Evolutionary conservation across 208 protist species (phyloP).

Genomic region (Herpetomonas samuelpessoai): DNA sequence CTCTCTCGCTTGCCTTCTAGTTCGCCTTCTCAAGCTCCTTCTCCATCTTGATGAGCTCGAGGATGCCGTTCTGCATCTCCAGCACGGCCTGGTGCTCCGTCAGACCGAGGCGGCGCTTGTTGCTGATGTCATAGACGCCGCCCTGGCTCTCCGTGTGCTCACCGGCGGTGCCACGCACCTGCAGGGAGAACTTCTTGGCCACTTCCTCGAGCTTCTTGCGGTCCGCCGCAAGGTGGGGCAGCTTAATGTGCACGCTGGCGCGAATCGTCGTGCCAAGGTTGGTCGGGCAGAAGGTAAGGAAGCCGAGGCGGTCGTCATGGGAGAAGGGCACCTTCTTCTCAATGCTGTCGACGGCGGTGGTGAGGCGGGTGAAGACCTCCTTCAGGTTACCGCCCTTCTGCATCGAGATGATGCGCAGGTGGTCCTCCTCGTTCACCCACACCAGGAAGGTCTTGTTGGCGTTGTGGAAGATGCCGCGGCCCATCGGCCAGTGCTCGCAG

Average conservation of each 20-base stretch:
- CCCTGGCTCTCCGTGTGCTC: constrained; percentile 49
- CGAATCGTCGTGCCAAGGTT: constrained; percentile 61
- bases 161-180: constrained; percentile 53
- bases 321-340: constrained; percentile 50
- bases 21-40: constrained; percentile 18
- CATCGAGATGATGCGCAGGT: constrained; percentile 71
- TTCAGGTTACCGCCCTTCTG: constrained; percentile 61
- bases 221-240: constrained; percentile 45
- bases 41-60: constrained; percentile 52
- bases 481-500: constrained; percentile 58
- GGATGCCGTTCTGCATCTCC: constrained; percentile 59
- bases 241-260: constrained; percentile 52
- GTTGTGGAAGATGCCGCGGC: constrained; percentile 74
- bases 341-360: constrained; percentile 24
- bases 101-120: constrained; percentile 56
- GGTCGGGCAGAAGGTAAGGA: constrained; percentile 55
- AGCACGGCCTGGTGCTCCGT: constrained; percentile 47
- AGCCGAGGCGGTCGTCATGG: constrained; percentile 45
- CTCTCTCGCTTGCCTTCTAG: too few relatives aligned
- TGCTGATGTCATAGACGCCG: constrained; percentile 66
- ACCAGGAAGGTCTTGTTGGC: constrained; percentile 60
- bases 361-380: constrained; percentile 53
- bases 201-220: constrained; percentile 46
- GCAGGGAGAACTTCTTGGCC: constrained; percentile 41
- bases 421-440: constrained; percentile 77